Conservation (phyloP, 352 stramenopile genomes). For the Salisapilia sapeloensis region DNA sequence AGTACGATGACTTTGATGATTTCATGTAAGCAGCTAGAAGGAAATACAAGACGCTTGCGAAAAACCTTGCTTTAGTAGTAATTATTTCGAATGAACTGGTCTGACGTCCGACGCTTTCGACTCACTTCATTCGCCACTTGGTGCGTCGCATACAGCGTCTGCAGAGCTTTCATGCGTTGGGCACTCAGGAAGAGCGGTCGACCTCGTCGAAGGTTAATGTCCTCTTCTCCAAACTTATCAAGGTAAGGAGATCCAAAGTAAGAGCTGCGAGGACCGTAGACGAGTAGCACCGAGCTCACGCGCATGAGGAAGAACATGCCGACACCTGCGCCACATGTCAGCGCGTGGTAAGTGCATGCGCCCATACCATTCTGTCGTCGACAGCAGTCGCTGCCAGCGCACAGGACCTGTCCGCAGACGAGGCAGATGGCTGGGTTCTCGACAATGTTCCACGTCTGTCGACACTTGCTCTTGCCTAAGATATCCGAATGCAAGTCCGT, state of each 20-base stretch:
- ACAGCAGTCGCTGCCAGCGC: conserved; percentile 69
- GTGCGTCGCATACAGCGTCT: conserved; percentile 61
- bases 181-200: conserved; percentile 56
- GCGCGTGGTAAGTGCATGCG: conserved; percentile 55
- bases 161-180: conserved; percentile 53
- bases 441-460: conserved; percentile 44
- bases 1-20: conserved; percentile 74
- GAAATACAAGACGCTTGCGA: too few relatives aligned
- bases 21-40: too few relatives aligned
- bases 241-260: conserved; percentile 79
- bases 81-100: conserved; percentile 78
- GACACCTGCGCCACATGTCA: conserved; percentile 48
- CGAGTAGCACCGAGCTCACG: conserved; percentile 54
- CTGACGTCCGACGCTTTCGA: conserved; percentile 65
- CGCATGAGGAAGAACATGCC: conserved; percentile 74
- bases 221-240: conserved; percentile 81
- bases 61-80: conserved; percentile 74
- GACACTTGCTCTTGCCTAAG: conserved; percentile 50
- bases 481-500: conserved; percentile 65
- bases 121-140: conserved; percentile 66
- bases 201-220: conserved; percentile 64
- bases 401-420: conserved; percentile 58
- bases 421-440: conserved; percentile 73
- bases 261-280: conserved; percentile 53
- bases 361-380: conserved; percentile 47